These are phyloP conservation scores for Aspergillus caelatus DNA, from an alignment of 2,329 filamentous ascomycete species.

Conservation along the genomic window DNA sequence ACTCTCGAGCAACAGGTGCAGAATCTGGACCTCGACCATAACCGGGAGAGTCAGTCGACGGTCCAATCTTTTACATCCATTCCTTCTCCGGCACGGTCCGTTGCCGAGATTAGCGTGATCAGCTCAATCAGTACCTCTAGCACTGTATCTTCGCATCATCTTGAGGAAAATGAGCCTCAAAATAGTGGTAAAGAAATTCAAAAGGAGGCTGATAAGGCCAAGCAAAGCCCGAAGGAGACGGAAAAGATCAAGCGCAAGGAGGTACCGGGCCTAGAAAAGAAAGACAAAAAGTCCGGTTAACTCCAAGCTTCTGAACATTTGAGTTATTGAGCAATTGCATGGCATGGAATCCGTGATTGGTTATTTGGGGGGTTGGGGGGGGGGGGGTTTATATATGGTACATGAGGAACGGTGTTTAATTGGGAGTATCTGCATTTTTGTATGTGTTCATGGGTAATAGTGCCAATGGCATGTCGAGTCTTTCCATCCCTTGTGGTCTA, in stretches of 20 bases:
- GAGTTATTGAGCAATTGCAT: background rate
- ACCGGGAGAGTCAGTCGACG: constrained; percentile 16
- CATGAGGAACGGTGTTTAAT: background rate
- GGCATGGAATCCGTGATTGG: background rate
- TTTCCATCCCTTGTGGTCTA: background rate
- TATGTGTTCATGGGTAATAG: background rate
- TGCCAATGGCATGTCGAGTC: background rate
- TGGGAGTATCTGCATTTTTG: background rate
- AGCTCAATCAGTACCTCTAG: constrained; percentile 24
- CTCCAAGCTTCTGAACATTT: background rate
- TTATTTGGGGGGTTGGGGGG: background rate
- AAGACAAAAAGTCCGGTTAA: background rate
- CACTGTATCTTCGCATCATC: constrained; percentile 18
- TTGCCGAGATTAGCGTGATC: constrained; percentile 22
- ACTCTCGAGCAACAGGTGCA: constrained; percentile 25
- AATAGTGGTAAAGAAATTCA: background rate
- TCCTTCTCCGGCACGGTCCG: constrained; percentile 14
- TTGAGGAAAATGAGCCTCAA: background rate
- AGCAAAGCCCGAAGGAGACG: background rate
- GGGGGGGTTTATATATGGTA: background rate
- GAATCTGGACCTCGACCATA: constrained; percentile 23
- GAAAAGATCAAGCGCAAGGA: constrained; percentile 6
- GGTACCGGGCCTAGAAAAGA: constrained; percentile 1
- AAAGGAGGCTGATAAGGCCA: background rate
- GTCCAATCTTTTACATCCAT: constrained; percentile 18